These are phyloP conservation scores for Auricularia auricula-judae DNA, from an alignment of 768 basidiomycete genomes.

Conservation along the genomic window DNA sequence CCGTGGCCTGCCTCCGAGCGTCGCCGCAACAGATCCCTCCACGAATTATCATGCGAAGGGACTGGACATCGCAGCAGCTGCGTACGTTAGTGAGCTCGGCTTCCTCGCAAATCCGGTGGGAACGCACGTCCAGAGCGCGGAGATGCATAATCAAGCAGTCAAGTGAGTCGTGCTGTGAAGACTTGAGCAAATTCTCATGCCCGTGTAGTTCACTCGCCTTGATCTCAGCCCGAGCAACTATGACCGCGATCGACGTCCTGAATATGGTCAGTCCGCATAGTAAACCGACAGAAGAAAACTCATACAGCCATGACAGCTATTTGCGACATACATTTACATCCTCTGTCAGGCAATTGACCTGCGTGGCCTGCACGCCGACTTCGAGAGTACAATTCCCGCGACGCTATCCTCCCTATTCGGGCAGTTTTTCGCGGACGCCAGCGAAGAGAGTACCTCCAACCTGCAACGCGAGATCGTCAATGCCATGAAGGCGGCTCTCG, in stretches of 20 bases:
- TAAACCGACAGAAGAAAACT: conserved; percentile 8
- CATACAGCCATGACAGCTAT: conserved; percentile 22
- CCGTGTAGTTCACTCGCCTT: conserved; percentile 21
- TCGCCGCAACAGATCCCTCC: conserved; percentile 71
- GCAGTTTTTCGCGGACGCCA: conserved; percentile 27
- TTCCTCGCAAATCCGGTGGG: conserved; percentile 75
- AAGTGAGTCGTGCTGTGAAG: conserved; percentile 16
- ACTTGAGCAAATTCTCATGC: conserved; percentile 20
- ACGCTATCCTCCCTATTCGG: conserved; percentile 44
- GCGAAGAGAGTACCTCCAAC: conserved; percentile 17
- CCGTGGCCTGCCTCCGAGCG: conserved; percentile 69
- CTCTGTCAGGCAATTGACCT: conserved; percentile 77
- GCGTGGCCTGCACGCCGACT: conserved; percentile 61
- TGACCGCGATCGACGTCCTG: conserved; percentile 20
- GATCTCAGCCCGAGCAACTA: conserved; percentile 21
- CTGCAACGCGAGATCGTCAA: conserved; percentile 12
- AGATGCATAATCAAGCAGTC: conserved; percentile 84
- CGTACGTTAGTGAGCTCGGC: conserved; percentile 74
- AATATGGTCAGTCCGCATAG: conserved; percentile 14
- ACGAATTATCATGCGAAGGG: conserved; percentile 80
- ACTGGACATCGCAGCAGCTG: conserved; percentile 72
- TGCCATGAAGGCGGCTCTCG: conserved; percentile 42
- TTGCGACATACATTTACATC: conserved; percentile 64
- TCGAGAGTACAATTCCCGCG: conserved; percentile 36
- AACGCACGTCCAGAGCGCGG: conserved; percentile 75